These are phyloP conservation scores for Annulohypoxylon maeteangense DNA, from an alignment of 495 filamentous ascomycete genomes.

Conservation along the genomic window DNA sequence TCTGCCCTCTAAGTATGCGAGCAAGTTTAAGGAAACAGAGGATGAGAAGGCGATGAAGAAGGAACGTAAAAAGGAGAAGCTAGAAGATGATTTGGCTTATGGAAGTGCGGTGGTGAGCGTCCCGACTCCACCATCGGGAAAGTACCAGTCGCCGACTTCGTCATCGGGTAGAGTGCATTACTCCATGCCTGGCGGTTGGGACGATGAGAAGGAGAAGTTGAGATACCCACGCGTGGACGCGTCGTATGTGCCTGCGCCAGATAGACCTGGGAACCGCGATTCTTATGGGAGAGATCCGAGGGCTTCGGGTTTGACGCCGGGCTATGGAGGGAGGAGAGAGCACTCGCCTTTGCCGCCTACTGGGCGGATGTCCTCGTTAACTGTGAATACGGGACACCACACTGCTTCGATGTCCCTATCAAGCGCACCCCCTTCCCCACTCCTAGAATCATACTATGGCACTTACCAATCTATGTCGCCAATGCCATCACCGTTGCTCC, in stretches of 20 bases:
- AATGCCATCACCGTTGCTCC: slow-evolving; percentile 81
- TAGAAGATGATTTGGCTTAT: slow-evolving; percentile 60
- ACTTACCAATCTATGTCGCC: slow-evolving; percentile 96
- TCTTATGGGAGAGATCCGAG: slow-evolving; percentile 47
- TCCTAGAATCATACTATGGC: slow-evolving; percentile 92
- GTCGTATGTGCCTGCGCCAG: slow-evolving; percentile 25
- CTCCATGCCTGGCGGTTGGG: slow-evolving; percentile 59
- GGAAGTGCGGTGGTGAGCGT: slow-evolving; percentile 46
- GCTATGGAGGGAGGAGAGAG: slow-evolving; percentile 48
- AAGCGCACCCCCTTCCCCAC: slow-evolving; percentile 78
- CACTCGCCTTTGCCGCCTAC: slow-evolving; percentile 61
- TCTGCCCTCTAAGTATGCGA: slow-evolving; percentile 44
- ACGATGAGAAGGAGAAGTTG: slow-evolving; percentile 61
- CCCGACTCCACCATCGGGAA: slow-evolving; percentile 7
- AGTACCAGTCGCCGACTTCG: slow-evolving; percentile 44
- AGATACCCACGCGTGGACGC: slow-evolving; percentile 55
- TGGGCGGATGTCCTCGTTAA: slow-evolving; percentile 58
- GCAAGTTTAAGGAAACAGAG: slow-evolving; percentile 37
- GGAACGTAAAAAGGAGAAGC: slow-evolving; percentile 47
- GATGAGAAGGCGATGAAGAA: slow-evolving; percentile 39
- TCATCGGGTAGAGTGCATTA: slow-evolving; percentile 53
- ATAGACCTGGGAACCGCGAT: slow-evolving; percentile 37
- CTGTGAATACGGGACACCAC: slow-evolving; percentile 55
- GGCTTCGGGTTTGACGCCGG: slow-evolving; percentile 46
- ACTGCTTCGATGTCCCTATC: slow-evolving; percentile 55